These are phyloP conservation scores for Scleromitrula shiraiana DNA, from an alignment of 2,329 filamentous ascomycete species.

Conservation along the genomic window DNA sequence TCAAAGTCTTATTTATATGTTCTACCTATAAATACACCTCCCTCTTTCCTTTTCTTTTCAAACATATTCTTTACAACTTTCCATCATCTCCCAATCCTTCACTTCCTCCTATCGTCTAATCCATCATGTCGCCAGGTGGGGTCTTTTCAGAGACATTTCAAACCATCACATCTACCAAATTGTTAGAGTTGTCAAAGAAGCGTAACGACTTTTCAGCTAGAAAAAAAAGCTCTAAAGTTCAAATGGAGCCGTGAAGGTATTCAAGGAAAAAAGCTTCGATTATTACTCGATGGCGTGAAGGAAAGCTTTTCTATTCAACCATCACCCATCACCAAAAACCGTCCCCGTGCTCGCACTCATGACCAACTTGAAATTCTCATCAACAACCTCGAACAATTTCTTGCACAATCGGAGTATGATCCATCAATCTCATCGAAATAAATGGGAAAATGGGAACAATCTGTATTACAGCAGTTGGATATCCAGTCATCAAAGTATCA, in stretches of 20 bases:
- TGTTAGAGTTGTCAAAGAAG: conserved; percentile 47
- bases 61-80: neutral
- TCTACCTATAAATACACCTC: neutral
- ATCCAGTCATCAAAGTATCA: conserved; percentile 46
- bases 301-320: conserved; percentile 26
- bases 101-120: neutral
- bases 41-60: neutral
- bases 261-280: conserved; percentile 30
- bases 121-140: conserved; percentile 30
- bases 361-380: conserved; percentile 18
- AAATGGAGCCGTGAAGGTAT: conserved; percentile 27
- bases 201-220: conserved; percentile 40
- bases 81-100: neutral
- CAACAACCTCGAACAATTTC: conserved; percentile 41
- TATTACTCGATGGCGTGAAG: conserved; percentile 25
- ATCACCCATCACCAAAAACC: conserved; percentile 11
- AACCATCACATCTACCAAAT: conserved; percentile 47
- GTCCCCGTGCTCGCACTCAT: conserved; percentile 8
- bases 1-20: too few relatives aligned
- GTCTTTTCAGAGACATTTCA: conserved; percentile 45
- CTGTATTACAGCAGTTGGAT: conserved; percentile 39
- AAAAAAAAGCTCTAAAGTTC: conserved; percentile 35
- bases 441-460: conserved; percentile 39
- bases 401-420: conserved; percentile 46
- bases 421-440: conserved; percentile 41